A percentile compares a stretch with the other conserved stretches of the same genome.
Conservation (phyloP, 495 filamentous ascomycete species). For the Daldinia grandis region DNA sequence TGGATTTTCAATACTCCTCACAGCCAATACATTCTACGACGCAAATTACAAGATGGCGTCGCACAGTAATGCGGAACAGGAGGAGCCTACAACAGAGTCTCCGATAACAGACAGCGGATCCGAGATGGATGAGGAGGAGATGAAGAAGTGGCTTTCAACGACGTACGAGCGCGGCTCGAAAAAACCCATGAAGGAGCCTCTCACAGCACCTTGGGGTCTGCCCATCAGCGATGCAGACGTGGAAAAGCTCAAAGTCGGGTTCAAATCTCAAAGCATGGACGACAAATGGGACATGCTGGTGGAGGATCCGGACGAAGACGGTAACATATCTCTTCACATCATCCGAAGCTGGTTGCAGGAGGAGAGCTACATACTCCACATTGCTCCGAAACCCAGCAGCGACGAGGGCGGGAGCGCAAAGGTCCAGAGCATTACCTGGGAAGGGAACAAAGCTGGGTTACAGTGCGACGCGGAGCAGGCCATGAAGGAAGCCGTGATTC, state of each 20-base stretch:
- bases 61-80: not conserved
- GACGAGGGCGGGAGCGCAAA: not conserved
- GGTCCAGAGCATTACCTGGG: slow-evolving; percentile 7
- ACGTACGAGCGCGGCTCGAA: not conserved
- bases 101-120: not conserved
- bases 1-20: not conserved
- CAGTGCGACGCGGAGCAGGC: slow-evolving; percentile 1
- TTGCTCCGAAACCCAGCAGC: not conserved
- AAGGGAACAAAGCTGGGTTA: not conserved
- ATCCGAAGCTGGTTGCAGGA: not conserved
- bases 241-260: not conserved
- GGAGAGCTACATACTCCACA: slow-evolving; percentile 1
- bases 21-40: not conserved
- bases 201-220: slow-evolving; percentile 2
- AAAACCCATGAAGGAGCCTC: not conserved
- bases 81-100: not conserved
- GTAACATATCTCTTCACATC: not conserved
- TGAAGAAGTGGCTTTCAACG: not conserved
- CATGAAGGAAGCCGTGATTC: slow-evolving; percentile 4
- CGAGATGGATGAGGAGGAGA: not conserved
- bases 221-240: not conserved
- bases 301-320: not conserved
- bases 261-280: not conserved
- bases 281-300: not conserved
- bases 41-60: not conserved